Conservation (phyloP, 108 stramenopile species). For the Bacterosira constricta region DNA sequence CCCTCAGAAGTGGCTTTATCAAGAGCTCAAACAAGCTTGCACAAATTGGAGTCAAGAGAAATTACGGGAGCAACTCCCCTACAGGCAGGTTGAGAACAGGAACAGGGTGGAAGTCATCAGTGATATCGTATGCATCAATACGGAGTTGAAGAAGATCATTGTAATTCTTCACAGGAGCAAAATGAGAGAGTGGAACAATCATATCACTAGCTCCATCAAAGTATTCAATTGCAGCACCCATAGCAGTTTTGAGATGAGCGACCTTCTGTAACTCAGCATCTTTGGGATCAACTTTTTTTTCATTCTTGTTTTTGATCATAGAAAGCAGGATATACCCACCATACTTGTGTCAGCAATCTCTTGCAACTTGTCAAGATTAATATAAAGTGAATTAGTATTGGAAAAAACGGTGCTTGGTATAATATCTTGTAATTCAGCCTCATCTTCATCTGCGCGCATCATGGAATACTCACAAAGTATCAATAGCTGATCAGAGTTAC, state of each 20-base stretch:
- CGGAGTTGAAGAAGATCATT: conserved; percentile 94
- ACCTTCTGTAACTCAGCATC: conserved; percentile 90
- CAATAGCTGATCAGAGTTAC: conserved; percentile 83
- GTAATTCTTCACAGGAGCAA: conserved; percentile 99
- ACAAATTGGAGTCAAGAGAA: conserved; percentile 90
- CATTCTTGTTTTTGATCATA: conserved; percentile 98
- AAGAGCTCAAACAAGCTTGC: conserved; percentile 92
- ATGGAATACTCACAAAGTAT: conserved; percentile 97
- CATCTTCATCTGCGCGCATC: conserved; percentile 96
- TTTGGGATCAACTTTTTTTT: conserved; percentile 98
- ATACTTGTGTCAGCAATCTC: conserved; percentile 84
- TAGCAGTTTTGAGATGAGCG: conserved; percentile 97
- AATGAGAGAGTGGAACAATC: conserved; percentile 94
- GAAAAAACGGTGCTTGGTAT: conserved; percentile 94
- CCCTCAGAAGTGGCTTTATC: conserved; percentile 87
- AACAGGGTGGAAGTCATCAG: conserved; percentile 79
- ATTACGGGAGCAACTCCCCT: conserved; percentile 88
- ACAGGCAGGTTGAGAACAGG: conserved; percentile 92
- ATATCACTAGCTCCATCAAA: conserved; percentile 92
- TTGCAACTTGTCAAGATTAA: conserved; percentile 93
- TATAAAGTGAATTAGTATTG: conserved; percentile 99
- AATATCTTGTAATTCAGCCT: conserved; percentile 93
- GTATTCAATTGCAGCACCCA: conserved; percentile 98
- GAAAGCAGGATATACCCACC: conserved; percentile 96
- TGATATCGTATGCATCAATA: conserved; percentile 94